Base-by-base conservation (phyloP, 106 monocot species). In the Acanthochlamys bracteata region DNA sequence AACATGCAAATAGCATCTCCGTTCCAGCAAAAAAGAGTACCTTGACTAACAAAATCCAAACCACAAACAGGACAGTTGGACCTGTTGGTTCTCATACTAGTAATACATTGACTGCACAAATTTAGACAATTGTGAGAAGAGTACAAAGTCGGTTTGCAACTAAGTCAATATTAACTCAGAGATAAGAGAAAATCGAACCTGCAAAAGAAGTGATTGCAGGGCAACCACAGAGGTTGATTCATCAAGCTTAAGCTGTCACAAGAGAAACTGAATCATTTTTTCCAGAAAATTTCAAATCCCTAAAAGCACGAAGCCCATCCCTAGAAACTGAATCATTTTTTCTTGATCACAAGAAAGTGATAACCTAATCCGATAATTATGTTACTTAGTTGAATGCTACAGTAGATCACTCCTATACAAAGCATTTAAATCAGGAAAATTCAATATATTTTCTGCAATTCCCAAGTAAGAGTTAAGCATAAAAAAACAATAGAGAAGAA, bases 121-220 rank as follows among this genome's bases (percentile, higher is more conserved):
- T 16, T 42, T 57, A 41, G 2, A 81, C 23, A 39, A 20, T 8
- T 20, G 22, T 54, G 61, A 49, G 55, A 60, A 22, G 4, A 25
- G 9, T 41, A 6, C 41, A 24, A 24, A 4, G 57, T 6, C 11
- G 21, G n/a, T 1, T 33, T 33, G 33, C 1, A 33, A 33, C 33
- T 33, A 33, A 33, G 33, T 9, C 56, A 10, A 41, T 13, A 49
- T 39, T 19, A 14, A 49, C 49, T 20, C 7, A 17, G n/a, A 23
- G 19, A 14, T 49, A 49, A 49, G 21, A 45, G 26, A 20, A 68
- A 19, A 19, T 4, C 41, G 62, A 78, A 83, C 87, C 87, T 77
- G 87, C 87, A 88, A 57, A 66, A 75, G 8, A 83, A 57, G 55
- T 88, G 87, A 80, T 80, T 71, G 60, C 87, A 88, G 0, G 83